These are phyloP conservation scores for Fraxinus sp. DNA, from an alignment of 305 asterid genomes.

Conservation along the genomic window DNA sequence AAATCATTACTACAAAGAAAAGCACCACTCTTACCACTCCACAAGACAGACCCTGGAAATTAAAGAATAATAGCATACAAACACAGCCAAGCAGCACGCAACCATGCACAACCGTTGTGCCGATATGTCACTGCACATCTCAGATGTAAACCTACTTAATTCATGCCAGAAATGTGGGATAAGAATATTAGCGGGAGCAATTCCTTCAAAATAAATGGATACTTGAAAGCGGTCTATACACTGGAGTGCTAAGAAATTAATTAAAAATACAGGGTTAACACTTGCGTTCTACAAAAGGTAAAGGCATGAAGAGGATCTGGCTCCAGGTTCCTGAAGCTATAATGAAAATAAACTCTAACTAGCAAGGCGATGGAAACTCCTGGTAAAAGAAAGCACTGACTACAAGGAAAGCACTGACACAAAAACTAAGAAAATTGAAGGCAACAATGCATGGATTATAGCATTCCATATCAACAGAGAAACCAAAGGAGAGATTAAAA, in stretches of 20 bases:
- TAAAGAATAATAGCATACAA: background rate
- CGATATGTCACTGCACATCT: background rate
- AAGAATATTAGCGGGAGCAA: background rate
- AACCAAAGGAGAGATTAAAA: background rate
- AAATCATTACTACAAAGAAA: background rate
- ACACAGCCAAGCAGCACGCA: background rate
- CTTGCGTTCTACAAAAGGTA: background rate
- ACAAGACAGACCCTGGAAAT: background rate
- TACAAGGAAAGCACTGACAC: background rate
- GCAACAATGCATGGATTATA: background rate
- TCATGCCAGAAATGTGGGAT: background rate
- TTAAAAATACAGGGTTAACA: background rate
- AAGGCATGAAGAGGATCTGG: background rate
- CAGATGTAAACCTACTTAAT: background rate
- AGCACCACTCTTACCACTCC: background rate
- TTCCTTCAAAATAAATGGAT: background rate
- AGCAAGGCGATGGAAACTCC: background rate
- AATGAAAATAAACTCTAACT: background rate
- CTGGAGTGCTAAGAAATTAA: background rate
- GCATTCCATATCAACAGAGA: background rate
- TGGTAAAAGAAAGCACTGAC: no score
- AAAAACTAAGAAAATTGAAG: background rate
- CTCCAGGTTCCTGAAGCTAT: background rate
- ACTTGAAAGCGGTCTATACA: background rate
- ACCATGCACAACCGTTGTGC: background rate